Evolutionary conservation across 192 early-diverging fungal genomes (phyloP).

Genomic region (Backusella morwellensis): DNA sequence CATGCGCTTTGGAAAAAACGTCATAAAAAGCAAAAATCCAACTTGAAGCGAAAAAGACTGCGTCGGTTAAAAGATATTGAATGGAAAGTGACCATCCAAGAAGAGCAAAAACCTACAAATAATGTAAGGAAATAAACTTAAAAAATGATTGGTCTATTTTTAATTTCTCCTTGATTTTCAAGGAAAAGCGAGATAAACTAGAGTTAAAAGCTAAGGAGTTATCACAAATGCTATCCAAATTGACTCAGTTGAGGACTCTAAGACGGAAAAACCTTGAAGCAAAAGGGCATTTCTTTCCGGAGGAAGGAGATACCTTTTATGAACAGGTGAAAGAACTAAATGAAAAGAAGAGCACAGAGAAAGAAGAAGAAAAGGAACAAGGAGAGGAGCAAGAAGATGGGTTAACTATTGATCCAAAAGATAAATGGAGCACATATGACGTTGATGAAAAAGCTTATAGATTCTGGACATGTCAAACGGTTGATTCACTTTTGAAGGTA

Average conservation of each 20-base stretch:
- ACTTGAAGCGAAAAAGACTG: not conserved
- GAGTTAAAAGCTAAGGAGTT: not conserved
- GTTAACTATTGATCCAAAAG: not conserved
- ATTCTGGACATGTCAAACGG: conserved; percentile 30
- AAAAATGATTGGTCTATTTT: too few relatives aligned
- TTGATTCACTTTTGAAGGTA: conserved; percentile 20
- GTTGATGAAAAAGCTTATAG: conserved; percentile 6
- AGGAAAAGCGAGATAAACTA: not conserved
- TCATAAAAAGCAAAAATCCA: not conserved
- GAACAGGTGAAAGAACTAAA: conserved; percentile 27
- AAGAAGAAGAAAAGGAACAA: conserved; percentile 1
- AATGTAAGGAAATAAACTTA: not conserved
- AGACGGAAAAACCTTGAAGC: not conserved
- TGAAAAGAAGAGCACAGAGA: conserved; percentile 12
- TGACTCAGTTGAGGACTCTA: not conserved
- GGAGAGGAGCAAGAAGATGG: not conserved
- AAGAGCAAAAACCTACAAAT: not conserved
- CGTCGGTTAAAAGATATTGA: not conserved
- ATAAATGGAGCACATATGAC: not conserved
- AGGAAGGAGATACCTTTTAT: conserved; percentile 36
- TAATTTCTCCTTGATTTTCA: too few relatives aligned
- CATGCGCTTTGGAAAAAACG: not conserved
- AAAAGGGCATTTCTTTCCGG: conserved; percentile 37
- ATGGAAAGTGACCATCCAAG: not conserved
- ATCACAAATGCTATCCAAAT: not conserved